A percentile compares a stretch with the other conserved stretches of the same genome.
Evolutionary conservation across 1,284 basidiomycete genomes (phyloP).

Genomic region (Xerocomus amazonicus): DNA sequence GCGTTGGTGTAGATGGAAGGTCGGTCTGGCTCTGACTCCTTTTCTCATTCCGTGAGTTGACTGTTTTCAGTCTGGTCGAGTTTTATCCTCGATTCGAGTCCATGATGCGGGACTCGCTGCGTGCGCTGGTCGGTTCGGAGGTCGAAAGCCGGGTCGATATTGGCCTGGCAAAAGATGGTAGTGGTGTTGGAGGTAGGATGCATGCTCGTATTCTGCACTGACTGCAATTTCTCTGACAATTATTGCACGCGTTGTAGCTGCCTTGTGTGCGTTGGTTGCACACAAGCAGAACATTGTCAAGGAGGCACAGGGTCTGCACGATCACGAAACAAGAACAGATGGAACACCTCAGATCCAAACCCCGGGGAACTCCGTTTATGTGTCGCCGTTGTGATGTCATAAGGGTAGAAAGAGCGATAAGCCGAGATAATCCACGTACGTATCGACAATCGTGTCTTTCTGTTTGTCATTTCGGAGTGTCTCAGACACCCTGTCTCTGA

Average conservation of each 20-base stretch:
- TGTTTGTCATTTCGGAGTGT: neutral
- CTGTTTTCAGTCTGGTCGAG: slow-evolving; percentile 71
- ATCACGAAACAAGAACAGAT: slow-evolving; percentile 1
- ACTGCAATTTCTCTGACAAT: slow-evolving; percentile 1
- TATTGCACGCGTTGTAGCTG: slow-evolving; percentile 45
- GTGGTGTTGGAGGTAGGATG: slow-evolving; percentile 86
- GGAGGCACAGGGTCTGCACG: slow-evolving; percentile 5
- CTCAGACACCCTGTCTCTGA: neutral
- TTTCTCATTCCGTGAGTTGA: neutral
- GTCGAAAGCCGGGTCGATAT: slow-evolving; percentile 80
- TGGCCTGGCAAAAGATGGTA: slow-evolving; percentile 94
- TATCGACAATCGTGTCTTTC: neutral
- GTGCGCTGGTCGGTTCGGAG: slow-evolving; percentile 73
- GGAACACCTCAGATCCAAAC: slow-evolving; percentile 13
- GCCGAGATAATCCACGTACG: neutral
- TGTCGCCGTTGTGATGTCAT: slow-evolving; percentile 22
- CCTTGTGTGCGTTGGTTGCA: slow-evolving; percentile 61
- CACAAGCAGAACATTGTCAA: slow-evolving; percentile 23
- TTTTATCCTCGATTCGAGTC: slow-evolving; percentile 85
- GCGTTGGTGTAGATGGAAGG: slow-evolving; percentile 90
- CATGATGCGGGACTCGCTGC: slow-evolving; percentile 70
- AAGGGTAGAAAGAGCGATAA: neutral
- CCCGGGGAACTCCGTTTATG: slow-evolving; percentile 7
- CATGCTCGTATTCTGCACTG: too few relatives aligned
- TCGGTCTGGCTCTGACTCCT: slow-evolving; percentile 28